Evolutionary conservation across 2,329 filamentous ascomycete species (phyloP), one percentile per base, ranked within the genome.

Genomic region (Xylaria sp.): DNA sequence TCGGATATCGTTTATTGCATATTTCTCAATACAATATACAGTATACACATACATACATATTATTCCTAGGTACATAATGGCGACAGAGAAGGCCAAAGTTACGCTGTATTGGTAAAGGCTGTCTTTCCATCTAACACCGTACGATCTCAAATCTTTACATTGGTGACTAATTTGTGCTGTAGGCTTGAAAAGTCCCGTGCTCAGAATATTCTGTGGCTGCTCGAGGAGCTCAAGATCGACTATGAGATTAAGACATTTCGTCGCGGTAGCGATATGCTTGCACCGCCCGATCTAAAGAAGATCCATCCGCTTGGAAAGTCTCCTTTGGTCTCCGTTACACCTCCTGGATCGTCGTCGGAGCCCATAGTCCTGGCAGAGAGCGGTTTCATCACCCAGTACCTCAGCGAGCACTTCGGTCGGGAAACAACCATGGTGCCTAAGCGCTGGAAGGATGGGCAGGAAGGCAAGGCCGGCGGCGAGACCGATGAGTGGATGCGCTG

Each of bases 251-350:
- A 95, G 76, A 85, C 91, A 62, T 96, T 92, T 85, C 93, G 93
- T 79, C 90, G 94, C 61, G 78, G 84, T 71, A 82, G 80, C 64
- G 76, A 82, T 65, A 86, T 83, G 74, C 83, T 92, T n/a, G 94
- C 94, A 0, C 93, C 93, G 3, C 83, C 88, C 0, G 91, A 92
- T 75, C 86, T 98, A 54, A 90, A 92, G 76, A 85, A 93, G 71
- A 81, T 97, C 45, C 93, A 97, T 76, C 91, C 93, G 0, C 85
- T 98, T 3, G 95, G 95, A 69, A 97, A 97, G 79, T 94, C 93
- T 1, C 95, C 95, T 0, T 82, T 95, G 50, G 82, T 98, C 71
- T 88, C 87, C 8, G 83, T 98, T 73, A 82, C 80, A n/a, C 78
- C 82, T 0, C 73, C 81, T 0, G 81, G 73, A 62, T 5, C 64